Conservation (phyloP, 2,329 filamentous ascomycete species). For the Aspergillus niger region DNA sequence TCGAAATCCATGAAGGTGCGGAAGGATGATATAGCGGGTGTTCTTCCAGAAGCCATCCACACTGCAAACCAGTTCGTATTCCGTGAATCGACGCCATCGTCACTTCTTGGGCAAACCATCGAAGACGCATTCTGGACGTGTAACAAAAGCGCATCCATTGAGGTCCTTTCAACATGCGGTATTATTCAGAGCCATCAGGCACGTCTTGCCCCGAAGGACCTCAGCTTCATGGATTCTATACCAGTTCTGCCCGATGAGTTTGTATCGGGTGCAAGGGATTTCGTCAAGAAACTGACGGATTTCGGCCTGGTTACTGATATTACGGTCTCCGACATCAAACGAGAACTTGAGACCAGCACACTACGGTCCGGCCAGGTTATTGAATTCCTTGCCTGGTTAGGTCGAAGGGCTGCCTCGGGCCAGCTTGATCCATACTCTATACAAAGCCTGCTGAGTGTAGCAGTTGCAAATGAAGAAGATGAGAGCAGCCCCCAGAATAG, state of each 20-base stretch:
- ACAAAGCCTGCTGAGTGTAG: slow-evolving; percentile 73
- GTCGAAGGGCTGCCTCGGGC: slow-evolving; percentile 68
- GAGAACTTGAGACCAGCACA: slow-evolving; percentile 79
- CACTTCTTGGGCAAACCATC: slow-evolving; percentile 79
- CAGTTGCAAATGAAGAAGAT: slow-evolving; percentile 59
- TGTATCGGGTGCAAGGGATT: slow-evolving; percentile 65
- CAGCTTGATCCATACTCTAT: slow-evolving; percentile 72
- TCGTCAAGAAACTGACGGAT: slow-evolving; percentile 77
- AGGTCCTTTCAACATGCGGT: slow-evolving; percentile 84
- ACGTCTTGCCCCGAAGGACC: slow-evolving; percentile 69
- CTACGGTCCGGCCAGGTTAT: slow-evolving; percentile 75
- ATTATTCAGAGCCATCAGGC: slow-evolving; percentile 82
- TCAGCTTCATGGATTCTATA: slow-evolving; percentile 83
- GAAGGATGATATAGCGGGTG: slow-evolving; percentile 64
- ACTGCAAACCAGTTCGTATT: slow-evolving; percentile 86
- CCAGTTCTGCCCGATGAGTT: slow-evolving; percentile 80
- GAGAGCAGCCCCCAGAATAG: slow-evolving; percentile 62
- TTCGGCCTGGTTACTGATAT: slow-evolving; percentile 87
- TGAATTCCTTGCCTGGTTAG: slow-evolving; percentile 83
- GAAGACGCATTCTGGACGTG: slow-evolving; percentile 97
- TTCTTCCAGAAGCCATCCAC: slow-evolving; percentile 78
- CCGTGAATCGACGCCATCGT: slow-evolving; percentile 83
- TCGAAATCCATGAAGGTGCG: slow-evolving; percentile 55
- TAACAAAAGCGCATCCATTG: slow-evolving; percentile 77
- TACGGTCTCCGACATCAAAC: slow-evolving; percentile 80